Base-by-base conservation (phyloP, 148 eudicot species). In the Cornus kousa region DNA sequence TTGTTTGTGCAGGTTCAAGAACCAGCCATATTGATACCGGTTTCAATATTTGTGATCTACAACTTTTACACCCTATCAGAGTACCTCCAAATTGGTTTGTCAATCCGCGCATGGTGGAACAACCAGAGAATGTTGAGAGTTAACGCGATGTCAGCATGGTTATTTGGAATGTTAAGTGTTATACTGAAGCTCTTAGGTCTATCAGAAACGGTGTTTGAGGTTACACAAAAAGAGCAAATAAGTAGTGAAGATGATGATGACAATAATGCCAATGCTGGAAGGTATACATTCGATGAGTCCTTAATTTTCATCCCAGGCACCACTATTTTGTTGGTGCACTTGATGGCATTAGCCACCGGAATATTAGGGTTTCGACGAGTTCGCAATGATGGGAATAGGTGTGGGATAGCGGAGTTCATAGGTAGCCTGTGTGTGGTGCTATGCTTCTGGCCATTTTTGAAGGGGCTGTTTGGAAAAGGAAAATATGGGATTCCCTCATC, bases 101-200 rank as follows among this genome's bases (percentile, higher is more conserved):
- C 88, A 2, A 4, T 60, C 9, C 72, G 76, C 1, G 81, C 73
- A 66, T 86, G 86, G 88, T 86, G 88, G 88, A 86, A 86, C 78
- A 77, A 77, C 6, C 83, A 86, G 37, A 83, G 79, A 60, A 86
- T 82, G 85, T 73, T 74, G 50, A 82, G 79, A 72, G 53, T 77
- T 20, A 72, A 1, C 17, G 5, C 83, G 1, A 78, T 75, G 68
- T 73, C 78, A 3, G 71, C 83, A 62, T 80, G 86, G 83, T 68
- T 86, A 3, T 80, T 86, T 14, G 88, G 81, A 22, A 43, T 64
- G 46, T 24, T 86, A 24, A 76, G 78, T 9, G 73, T 77, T 13
- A 12, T 69, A 28, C 79, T 86, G 0, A 82, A 86, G 77, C 71
- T 80, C 68, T 0, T 86, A 11, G 80, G 88, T 9, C 12, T 86